phyloP scores from a whole-genome alignment of 2,329 filamentous ascomycete species.

The Hypoxylon sp. region DNA sequence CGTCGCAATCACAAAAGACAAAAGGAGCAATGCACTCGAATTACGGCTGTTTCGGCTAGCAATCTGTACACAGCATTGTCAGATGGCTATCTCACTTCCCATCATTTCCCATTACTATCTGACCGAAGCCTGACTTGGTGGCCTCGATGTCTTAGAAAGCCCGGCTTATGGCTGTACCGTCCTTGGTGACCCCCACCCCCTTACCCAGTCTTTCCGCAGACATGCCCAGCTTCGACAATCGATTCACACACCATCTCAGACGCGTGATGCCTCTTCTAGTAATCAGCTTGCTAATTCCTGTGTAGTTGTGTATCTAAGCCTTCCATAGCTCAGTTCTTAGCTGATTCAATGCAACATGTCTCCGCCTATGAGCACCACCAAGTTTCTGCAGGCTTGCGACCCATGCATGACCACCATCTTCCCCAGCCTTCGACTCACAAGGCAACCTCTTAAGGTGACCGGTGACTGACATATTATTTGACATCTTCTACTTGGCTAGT shows the following conservation, averaged over 20 bases:
- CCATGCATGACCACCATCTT: conserved; percentile 49
- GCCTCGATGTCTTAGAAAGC: conserved; percentile 39
- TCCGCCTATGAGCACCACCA: conserved; percentile 41
- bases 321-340: conserved; percentile 33
- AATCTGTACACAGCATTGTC: conserved; percentile 45
- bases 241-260: conserved; percentile 45
- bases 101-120: too few species aligned
- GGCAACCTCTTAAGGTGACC: conserved; percentile 49
- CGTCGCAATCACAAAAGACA: conserved; percentile 43
- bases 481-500: conserved; percentile 45
- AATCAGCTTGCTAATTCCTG: conserved; percentile 40
- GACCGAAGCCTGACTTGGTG: conserved; percentile 20
- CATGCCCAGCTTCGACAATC: conserved; percentile 29
- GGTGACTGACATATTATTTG: conserved; percentile 50
- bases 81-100: conserved; percentile 48
- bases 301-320: conserved; percentile 38
- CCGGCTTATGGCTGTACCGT: conserved; percentile 41
- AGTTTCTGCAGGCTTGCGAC: conserved; percentile 39
- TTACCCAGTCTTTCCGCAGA: conserved; percentile 29
- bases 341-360: conserved; percentile 35
- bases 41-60: conserved; percentile 39
- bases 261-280: conserved; percentile 43
- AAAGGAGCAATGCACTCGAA: conserved; percentile 18
- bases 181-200: conserved; percentile 11
- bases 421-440: conserved; percentile 47